Conservation (phyloP, 805 yeast species). For the Ogataea henricii region DNA sequence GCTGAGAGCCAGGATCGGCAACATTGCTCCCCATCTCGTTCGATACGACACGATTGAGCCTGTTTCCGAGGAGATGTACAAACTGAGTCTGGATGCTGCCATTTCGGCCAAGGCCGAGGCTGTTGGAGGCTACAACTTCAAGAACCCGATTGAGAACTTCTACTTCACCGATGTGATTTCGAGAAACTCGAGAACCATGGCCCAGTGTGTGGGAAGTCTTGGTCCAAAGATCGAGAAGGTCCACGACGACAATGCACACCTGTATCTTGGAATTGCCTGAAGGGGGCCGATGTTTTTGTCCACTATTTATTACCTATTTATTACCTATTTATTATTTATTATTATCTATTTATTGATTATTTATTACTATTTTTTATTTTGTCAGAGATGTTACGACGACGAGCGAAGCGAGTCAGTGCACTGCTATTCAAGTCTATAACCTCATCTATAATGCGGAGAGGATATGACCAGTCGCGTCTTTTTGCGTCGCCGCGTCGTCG, state of each 20-base stretch:
- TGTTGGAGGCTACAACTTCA: constrained; percentile 47
- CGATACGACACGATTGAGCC: constrained; percentile 77
- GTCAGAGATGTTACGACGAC: background rate
- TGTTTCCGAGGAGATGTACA: constrained; percentile 55
- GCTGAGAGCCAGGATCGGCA: constrained; percentile 67
- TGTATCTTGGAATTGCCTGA: constrained; percentile 35
- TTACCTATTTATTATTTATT: constrained; percentile 10
- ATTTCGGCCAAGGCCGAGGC: constrained; percentile 31
- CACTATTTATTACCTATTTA: constrained; percentile 13
- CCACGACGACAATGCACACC: constrained; percentile 46
- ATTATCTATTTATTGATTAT: constrained; percentile 14
- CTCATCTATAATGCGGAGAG: no score
- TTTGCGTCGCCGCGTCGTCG: no score
- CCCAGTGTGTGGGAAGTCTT: constrained; percentile 74
- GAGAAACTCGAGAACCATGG: constrained; percentile 88
- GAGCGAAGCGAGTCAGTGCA: background rate
- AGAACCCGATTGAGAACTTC: constrained; percentile 77
- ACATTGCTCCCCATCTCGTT: constrained; percentile 78
- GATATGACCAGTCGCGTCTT: no score
- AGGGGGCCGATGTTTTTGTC: background rate
- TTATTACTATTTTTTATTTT: constrained; percentile 6
- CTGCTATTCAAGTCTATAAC: no score
- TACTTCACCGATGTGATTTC: constrained; percentile 88
- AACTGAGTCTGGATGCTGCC: constrained; percentile 54
- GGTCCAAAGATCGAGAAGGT: constrained; percentile 66